These are phyloP conservation scores for Dactylorhiza incarnata DNA, from an alignment of 106 monocot genomes.

Conservation along the genomic window DNA sequence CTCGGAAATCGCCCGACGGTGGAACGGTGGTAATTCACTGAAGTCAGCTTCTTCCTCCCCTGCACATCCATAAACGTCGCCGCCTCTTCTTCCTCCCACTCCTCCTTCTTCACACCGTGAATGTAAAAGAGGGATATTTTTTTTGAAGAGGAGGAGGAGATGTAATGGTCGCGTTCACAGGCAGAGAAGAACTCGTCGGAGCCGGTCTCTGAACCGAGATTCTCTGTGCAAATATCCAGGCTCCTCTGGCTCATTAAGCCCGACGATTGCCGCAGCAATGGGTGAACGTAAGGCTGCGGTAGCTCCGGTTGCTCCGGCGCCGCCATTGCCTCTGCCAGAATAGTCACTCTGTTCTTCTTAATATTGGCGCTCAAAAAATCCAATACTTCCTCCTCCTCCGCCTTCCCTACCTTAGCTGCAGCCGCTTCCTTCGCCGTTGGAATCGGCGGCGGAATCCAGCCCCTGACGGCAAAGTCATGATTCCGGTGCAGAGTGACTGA, in stretches of 20 bases:
- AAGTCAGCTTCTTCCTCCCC: constrained; percentile 14
- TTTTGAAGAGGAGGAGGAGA: background rate
- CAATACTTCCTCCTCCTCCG: constrained; percentile 12
- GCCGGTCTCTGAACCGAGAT: constrained; percentile 72
- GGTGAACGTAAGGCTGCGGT: constrained; percentile 47
- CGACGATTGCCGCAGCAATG: constrained; percentile 28
- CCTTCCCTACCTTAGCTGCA: no score
- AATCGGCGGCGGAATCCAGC: background rate
- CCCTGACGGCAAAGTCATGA: no score
- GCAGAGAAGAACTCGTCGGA: constrained; percentile 32
- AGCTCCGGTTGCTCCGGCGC: no score
- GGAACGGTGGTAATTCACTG: constrained; percentile 76
- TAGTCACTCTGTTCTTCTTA: constrained; percentile 7
- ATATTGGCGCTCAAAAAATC: constrained; percentile 49
- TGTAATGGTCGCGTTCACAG: background rate
- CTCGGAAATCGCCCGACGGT: constrained; percentile 21
- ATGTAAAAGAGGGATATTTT: background rate
- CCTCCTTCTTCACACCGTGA: background rate
- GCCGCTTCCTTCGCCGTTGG: background rate
- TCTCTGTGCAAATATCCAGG: constrained; percentile 78
- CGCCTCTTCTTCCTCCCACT: background rate
- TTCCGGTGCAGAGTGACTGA: background rate
- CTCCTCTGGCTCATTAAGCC: constrained; percentile 57
- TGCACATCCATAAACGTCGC: no score
- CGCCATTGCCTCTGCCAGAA: background rate